Evolutionary conservation across 116 monocot species (phyloP).

Genomic region (Trichopus zeylanicus): DNA sequence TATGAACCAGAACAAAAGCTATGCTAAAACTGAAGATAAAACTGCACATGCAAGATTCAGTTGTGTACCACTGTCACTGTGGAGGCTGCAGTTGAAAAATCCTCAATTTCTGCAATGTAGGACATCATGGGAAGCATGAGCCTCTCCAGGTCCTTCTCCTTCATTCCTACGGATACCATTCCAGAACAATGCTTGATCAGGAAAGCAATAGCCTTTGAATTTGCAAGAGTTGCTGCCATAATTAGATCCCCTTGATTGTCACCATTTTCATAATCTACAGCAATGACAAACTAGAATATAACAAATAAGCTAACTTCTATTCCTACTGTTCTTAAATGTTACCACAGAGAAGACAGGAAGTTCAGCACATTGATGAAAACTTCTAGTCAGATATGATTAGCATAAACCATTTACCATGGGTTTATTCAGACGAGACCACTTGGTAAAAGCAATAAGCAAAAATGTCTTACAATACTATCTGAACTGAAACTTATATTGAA

Average conservation of each 20-base stretch:
- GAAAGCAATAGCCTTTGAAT: slow-evolving; percentile 54
- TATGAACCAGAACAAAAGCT: background rate
- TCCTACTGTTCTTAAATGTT: background rate
- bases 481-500: too few relatives aligned
- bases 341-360: background rate
- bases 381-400: too few relatives aligned
- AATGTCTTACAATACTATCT: too few relatives aligned
- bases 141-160: slow-evolving; percentile 63
- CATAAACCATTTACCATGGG: too few relatives aligned
- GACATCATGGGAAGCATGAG: slow-evolving; percentile 71
- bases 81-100: slow-evolving; percentile 40
- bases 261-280: slow-evolving; percentile 78
- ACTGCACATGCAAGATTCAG: background rate
- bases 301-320: slow-evolving; percentile 1
- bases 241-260: slow-evolving; percentile 62
- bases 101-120: slow-evolving; percentile 49
- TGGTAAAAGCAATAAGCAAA: too few relatives aligned
- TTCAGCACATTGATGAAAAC: background rate
- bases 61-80: slow-evolving; percentile 61
- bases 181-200: slow-evolving; percentile 76
- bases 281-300: slow-evolving; percentile 72
- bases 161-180: slow-evolving; percentile 80
- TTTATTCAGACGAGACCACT: too few relatives aligned
- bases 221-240: slow-evolving; percentile 74
- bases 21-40: background rate